These are phyloP conservation scores for Orychophragmus violaceus DNA, from an alignment of 345 rosid genomes.

Conservation along the genomic window DNA sequence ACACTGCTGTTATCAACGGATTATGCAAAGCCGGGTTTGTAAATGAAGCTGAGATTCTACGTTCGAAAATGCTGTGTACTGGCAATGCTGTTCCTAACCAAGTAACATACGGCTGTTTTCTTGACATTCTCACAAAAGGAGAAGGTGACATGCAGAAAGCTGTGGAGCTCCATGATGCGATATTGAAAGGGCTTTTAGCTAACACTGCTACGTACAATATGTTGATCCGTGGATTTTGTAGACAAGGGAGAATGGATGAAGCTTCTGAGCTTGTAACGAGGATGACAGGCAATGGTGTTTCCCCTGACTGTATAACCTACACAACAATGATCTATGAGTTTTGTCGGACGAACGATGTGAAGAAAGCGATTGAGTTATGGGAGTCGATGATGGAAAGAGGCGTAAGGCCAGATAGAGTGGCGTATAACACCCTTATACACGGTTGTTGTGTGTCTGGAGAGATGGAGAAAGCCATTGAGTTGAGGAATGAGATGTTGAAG, in stretches of 20 bases:
- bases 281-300: slow-evolving; percentile 52
- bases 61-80: slow-evolving; percentile 52
- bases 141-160: slow-evolving; percentile 71
- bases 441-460: slow-evolving; percentile 69
- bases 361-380: slow-evolving; percentile 65
- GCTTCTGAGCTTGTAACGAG: slow-evolving; percentile 48
- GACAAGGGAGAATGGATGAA: slow-evolving; percentile 57
- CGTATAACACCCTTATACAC: slow-evolving; percentile 58
- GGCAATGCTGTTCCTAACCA: slow-evolving; percentile 55
- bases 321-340: slow-evolving; percentile 72
- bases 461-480: slow-evolving; percentile 47
- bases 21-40: slow-evolving; percentile 71
- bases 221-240: slow-evolving; percentile 72
- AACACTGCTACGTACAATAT: slow-evolving; percentile 70
- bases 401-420: slow-evolving; percentile 58
- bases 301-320: slow-evolving; percentile 81
- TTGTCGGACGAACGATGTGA: slow-evolving; percentile 49
- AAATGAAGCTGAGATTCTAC: slow-evolving; percentile 59
- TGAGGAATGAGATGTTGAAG: slow-evolving; percentile 65
- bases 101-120: slow-evolving; percentile 73
- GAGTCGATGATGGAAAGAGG: slow-evolving; percentile 59
- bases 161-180: slow-evolving; percentile 53
- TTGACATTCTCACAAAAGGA: slow-evolving; percentile 56
- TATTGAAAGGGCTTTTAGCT: slow-evolving; percentile 57
- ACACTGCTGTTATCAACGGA: slow-evolving; percentile 75